Percentiles rank a stretch among this genome's conserved stretches.
phyloP scores from a whole-genome alignment of 2,329 filamentous ascomycete species.

The Cucurbitaria berberidis region DNA sequence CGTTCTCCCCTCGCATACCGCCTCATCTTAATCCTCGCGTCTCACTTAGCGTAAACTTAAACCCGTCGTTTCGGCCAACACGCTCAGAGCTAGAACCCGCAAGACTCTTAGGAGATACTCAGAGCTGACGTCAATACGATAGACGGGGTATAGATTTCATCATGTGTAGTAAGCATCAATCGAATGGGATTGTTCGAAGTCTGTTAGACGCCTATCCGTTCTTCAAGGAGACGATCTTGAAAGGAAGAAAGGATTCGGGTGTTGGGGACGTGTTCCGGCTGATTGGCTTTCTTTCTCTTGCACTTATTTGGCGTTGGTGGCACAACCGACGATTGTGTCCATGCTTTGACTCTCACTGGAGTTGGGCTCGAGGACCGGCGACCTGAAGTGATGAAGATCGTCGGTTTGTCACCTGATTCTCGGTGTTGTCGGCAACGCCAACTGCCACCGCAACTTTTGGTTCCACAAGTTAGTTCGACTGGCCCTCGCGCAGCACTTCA shows the following conservation, averaged over 20 bases:
- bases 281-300: neutral
- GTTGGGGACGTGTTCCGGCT: too few species aligned
- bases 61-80: conserved; percentile 42
- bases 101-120: too few species aligned
- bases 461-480: neutral
- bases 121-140: conserved; percentile 67
- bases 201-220: conserved; percentile 61
- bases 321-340: neutral
- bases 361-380: neutral
- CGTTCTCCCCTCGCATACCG: conserved; percentile 68
- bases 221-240: conserved; percentile 66
- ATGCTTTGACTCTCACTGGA: neutral
- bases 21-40: conserved; percentile 71
- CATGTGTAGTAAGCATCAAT: conserved; percentile 47
- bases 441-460: neutral
- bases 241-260: conserved; percentile 70
- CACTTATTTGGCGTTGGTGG: neutral
- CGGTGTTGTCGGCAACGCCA: neutral
- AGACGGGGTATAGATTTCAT: conserved; percentile 54
- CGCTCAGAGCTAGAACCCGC: conserved; percentile 29
- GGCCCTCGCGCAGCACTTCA: neutral
- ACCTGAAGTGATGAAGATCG: neutral
- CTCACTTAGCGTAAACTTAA: conserved; percentile 72
- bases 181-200: conserved; percentile 59
- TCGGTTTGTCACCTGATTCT: neutral